Base-by-base conservation (phyloP, 2,329 filamentous ascomycete genomes). In the Aspergillus pseudoglaucus region DNA sequence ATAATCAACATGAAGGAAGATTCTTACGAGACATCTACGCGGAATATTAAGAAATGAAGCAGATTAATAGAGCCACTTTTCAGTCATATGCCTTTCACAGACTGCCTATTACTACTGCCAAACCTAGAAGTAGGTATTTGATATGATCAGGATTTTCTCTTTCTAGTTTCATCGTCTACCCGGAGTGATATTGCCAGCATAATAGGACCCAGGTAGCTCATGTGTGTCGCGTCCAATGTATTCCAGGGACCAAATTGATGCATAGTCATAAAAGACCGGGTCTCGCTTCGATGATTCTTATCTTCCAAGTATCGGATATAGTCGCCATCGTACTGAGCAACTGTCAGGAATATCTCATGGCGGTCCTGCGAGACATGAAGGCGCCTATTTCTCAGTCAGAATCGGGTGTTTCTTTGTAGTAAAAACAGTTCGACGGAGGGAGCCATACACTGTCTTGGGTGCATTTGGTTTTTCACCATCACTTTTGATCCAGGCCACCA, bases 401-500 rank as follows among this genome's bases (percentile, higher is more conserved):
- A 47, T 47, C 14, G 6, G 35, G 15, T 38, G 5, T 10, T 5
- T 9, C 3, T 38, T 18, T 38, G 35, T 8, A 18, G 35, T 38
- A 38, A 6, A 38, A 38, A 38, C 9, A 7, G 35, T 35, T 14
- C 3, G 7, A 35, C 6, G 14, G n/a, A 18, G 8, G 30, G 15
- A 35, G 33, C 1, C 2, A 35, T 35, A 35, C 33, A 35, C 2
- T n/a, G 1, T 35, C 10, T 35, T 35, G 33, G 33, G 5, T 35
- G 14, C 3, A n/a, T 35, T 35, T 35, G 33, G 33, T 18, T 15
- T 4, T 6, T 48, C 33, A 10, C 5, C 2, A 30, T 55, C 42
- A 18, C 33, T 47, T 22, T 47, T 47, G 12, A 58, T 49, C 50
- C 52, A 55, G 8, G 40, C 45, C 1, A 52, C 39, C 48, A 55